phyloP scores from a whole-genome alignment of 352 stramenopile species.

The Phytopythium boreale region DNA sequence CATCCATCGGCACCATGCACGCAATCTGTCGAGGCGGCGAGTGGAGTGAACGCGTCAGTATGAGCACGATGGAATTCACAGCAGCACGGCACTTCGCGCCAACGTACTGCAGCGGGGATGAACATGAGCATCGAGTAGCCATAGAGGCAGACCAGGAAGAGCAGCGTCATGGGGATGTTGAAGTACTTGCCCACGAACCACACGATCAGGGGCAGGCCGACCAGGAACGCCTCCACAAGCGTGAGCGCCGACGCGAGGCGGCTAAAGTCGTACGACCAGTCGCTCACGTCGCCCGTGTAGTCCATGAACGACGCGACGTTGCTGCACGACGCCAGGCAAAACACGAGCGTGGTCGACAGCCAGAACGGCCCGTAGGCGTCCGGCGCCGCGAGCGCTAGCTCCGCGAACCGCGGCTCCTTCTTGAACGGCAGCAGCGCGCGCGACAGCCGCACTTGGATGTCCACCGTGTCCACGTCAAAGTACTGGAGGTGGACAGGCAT shows the following conservation, averaged over 20 bases:
- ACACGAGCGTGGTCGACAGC: conserved; percentile 85
- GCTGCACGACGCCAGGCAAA: conserved; percentile 80
- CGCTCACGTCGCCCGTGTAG: conserved; percentile 46
- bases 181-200: conserved; percentile 83
- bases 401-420: conserved; percentile 78
- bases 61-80: conserved; percentile 2
- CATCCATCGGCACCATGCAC: conserved; percentile 69
- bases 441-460: conserved; percentile 75
- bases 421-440: conserved; percentile 80
- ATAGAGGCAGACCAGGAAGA: conserved; percentile 83
- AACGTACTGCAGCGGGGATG: conserved; percentile 69
- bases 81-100: background rate
- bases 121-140: conserved; percentile 84
- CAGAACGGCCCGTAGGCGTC: conserved; percentile 85
- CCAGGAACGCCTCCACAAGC: conserved; percentile 71
- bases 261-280: conserved; percentile 86
- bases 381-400: conserved; percentile 50
- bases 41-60: background rate
- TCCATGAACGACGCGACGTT: conserved; percentile 84
- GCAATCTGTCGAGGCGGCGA: conserved; percentile 42
- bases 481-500: conserved; percentile 32
- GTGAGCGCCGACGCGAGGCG: conserved; percentile 74
- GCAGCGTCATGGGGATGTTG: conserved; percentile 66
- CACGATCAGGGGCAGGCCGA: conserved; percentile 70
- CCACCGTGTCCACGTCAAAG: conserved; percentile 82